Conservation (phyloP, 495 filamentous ascomycete species). For the Aspergillus campestris region DNA sequence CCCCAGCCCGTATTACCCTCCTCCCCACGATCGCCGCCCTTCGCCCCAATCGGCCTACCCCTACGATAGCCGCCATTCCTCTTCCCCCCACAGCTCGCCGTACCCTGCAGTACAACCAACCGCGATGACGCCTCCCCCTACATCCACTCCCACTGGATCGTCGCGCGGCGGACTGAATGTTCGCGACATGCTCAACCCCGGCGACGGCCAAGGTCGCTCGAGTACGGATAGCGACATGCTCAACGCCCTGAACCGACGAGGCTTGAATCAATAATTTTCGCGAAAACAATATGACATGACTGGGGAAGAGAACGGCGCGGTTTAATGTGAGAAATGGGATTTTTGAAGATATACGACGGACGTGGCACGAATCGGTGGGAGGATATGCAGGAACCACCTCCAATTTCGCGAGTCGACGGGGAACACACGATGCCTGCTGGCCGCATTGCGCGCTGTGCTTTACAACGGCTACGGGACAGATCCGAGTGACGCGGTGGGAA, state of each 20-base stretch:
- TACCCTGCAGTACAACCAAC: conserved; percentile 36
- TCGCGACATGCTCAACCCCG: conserved; percentile 43
- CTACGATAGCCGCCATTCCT: conserved; percentile 41
- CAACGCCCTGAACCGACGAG: conserved; percentile 43
- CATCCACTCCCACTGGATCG: conserved; percentile 28
- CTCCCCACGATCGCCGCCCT: conserved; percentile 39
- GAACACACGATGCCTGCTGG: no score
- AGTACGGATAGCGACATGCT: conserved; percentile 51
- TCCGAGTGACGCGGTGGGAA: no score
- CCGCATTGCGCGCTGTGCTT: no score
- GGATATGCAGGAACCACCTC: no score
- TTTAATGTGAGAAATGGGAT: no score
- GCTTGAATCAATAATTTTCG: conserved; percentile 17
- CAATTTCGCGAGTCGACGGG: no score
- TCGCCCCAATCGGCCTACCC: conserved; percentile 42
- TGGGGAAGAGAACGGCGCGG: no score
- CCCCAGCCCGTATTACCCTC: conserved; percentile 39
- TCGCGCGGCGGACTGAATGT: conserved; percentile 44
- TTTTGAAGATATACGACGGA: no score
- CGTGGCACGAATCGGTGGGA: background rate
- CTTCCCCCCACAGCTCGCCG: conserved; percentile 42
- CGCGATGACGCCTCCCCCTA: conserved; percentile 33
- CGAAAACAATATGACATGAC: no score
- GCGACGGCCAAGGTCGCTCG: conserved; percentile 38
- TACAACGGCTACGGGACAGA: no score